Evolutionary conservation across 2,329 filamentous ascomycete genomes (phyloP).

Genomic region (Colletotrichum paranaense): DNA sequence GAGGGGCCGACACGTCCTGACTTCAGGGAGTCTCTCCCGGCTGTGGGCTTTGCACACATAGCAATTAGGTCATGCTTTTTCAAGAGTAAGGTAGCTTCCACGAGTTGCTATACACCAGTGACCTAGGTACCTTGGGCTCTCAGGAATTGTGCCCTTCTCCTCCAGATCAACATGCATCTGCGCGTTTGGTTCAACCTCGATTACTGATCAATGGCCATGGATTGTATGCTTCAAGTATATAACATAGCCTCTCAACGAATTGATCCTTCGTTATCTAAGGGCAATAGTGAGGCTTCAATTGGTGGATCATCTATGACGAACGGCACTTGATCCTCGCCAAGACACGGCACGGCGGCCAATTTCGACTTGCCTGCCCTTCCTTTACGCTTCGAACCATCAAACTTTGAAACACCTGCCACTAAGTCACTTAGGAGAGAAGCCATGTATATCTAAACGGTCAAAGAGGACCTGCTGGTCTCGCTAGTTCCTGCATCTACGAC

Average conservation of each 20-base stretch:
- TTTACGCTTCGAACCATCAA: not conserved
- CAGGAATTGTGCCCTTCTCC: not conserved
- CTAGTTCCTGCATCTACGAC: not conserved
- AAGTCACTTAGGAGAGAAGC: not conserved
- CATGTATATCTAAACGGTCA: not conserved
- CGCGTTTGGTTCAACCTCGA: not conserved
- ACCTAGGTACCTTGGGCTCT: not conserved
- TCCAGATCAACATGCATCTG: not conserved
- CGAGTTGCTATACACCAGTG: not conserved
- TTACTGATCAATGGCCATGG: not conserved
- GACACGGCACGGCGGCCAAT: slow-evolving; percentile 5
- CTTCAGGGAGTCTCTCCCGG: no score
- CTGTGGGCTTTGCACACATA: no score
- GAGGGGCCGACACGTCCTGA: not conserved
- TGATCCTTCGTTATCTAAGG: not conserved
- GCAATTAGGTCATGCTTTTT: not conserved
- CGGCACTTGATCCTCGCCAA: not conserved
- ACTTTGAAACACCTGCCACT: accelerated
- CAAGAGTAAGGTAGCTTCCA: not conserved
- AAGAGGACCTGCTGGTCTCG: not conserved
- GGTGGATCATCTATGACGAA: not conserved
- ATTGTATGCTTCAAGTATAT: not conserved
- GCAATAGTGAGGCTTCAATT: not conserved
- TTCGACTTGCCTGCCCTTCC: not conserved
- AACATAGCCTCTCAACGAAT: not conserved